Evolutionary conservation across 1,139 yeast genomes (phyloP).

Genomic region (Suhomyces yuchorum): DNA sequence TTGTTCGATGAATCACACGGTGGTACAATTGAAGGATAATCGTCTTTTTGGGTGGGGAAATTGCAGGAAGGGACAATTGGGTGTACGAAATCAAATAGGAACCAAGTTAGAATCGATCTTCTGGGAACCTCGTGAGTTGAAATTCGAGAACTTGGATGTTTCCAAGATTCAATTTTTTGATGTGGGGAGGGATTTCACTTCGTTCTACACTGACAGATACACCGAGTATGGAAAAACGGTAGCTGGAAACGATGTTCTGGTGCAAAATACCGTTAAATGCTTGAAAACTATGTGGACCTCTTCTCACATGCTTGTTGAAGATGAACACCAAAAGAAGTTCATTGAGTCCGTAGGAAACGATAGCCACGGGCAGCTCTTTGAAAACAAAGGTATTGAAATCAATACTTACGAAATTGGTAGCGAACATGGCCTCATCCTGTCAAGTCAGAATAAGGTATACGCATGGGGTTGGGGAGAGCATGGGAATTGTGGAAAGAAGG

Average conservation of each 20-base stretch:
- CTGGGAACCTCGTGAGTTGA: constrained; percentile 31
- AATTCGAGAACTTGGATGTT: constrained; percentile 16
- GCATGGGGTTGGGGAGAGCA: constrained; percentile 99
- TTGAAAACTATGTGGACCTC: constrained; percentile 82
- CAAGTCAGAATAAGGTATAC: constrained; percentile 36
- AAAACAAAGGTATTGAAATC: constrained; percentile 18
- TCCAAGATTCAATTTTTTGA: constrained; percentile 20
- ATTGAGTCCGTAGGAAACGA: constrained; percentile 68
- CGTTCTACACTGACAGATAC: constrained; percentile 17
- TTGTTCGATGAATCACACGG: constrained; percentile 60
- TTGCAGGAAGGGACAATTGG: constrained; percentile 74
- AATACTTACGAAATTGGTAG: constrained; percentile 61
- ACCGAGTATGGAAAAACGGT: constrained; percentile 10
- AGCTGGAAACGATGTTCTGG: background rate
- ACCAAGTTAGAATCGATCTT: constrained; percentile 22
- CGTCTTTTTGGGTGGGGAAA: constrained; percentile 80
- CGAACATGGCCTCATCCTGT: constrained; percentile 72
- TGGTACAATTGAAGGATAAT: constrained; percentile 45
- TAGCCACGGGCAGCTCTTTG: constrained; percentile 68
- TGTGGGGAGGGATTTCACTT: constrained; percentile 53
- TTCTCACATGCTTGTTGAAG: constrained; percentile 46
- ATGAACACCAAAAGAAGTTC: background rate
- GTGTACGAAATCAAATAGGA: constrained; percentile 21
- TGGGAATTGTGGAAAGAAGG: constrained; percentile 77
- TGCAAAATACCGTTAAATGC: constrained; percentile 10